A percentile compares a stretch with the other conserved stretches of the same genome.
Conservation (phyloP, 495 filamentous ascomycete genomes). For the Aspergillus heteromorphus region DNA sequence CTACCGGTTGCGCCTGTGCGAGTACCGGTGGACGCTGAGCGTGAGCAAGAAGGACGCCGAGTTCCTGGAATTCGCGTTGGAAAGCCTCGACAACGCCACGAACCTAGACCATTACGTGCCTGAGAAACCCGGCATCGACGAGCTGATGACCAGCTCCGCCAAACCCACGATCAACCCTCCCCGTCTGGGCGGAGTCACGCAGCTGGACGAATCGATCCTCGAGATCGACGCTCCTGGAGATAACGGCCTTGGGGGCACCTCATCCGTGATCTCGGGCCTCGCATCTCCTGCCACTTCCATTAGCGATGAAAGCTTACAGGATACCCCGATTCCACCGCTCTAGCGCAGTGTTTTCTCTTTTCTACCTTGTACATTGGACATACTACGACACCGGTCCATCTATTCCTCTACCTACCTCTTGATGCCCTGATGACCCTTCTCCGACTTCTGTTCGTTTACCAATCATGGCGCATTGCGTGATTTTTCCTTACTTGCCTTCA, state of each 20-base stretch:
- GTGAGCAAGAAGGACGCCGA: slow-evolving; percentile 78
- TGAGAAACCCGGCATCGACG: slow-evolving; percentile 43
- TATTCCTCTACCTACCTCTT: background rate
- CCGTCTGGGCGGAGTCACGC: background rate
- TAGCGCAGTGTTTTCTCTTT: too few species aligned
- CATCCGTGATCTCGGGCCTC: slow-evolving; percentile 28
- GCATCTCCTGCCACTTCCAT: slow-evolving; percentile 30
- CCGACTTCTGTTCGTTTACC: slow-evolving; percentile 2
- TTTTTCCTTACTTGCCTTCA: background rate
- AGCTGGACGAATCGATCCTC: slow-evolving; percentile 17
- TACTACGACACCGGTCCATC: background rate
- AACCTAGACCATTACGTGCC: slow-evolving; percentile 45
- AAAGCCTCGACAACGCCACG: slow-evolving; percentile 42
- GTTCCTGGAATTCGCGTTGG: slow-evolving; percentile 52
- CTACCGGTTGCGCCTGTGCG: slow-evolving; percentile 76
- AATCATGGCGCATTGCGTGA: slow-evolving; percentile 10
- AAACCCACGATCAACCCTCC: slow-evolving; percentile 22
- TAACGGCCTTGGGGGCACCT: slow-evolving; percentile 17
- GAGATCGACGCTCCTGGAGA: slow-evolving; percentile 9
- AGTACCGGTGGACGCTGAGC: slow-evolving; percentile 91
- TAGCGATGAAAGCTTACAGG: slow-evolving; percentile 20
- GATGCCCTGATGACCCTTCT: slow-evolving; percentile 12
- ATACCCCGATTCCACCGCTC: slow-evolving; percentile 13
- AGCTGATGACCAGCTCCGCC: slow-evolving; percentile 38
- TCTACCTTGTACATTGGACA: background rate